phyloP scores from a whole-genome alignment of 1,139 yeast species.

The Groenewaldozyma auringiensis region DNA sequence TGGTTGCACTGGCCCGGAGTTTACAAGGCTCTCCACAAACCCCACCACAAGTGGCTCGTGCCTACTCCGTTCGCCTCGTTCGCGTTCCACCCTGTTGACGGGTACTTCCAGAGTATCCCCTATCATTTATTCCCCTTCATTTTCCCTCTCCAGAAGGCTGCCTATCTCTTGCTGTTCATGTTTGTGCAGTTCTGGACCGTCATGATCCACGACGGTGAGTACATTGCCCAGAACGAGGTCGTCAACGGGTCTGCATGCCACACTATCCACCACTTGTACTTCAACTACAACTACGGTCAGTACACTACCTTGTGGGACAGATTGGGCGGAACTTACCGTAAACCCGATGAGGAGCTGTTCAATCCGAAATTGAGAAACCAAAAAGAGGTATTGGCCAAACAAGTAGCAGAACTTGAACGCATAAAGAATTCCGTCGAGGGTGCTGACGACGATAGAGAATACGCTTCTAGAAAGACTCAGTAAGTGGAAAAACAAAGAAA shows the following conservation, averaged over 20 bases:
- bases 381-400: conserved; percentile 61
- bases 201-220: conserved; percentile 97
- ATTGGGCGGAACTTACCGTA: conserved; percentile 85
- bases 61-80: conserved; percentile 98
- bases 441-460: conserved; percentile 53
- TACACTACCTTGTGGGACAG: conserved; percentile 98
- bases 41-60: conserved; percentile 99
- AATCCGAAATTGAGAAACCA: conserved; percentile 54
- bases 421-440: conserved; percentile 79
- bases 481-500: no score
- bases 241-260: conserved; percentile 98
- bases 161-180: conserved; percentile 72
- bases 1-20: conserved; percentile 86
- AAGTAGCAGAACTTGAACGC: conserved; percentile 67
- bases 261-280: conserved; percentile 91
- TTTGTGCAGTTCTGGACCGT: conserved; percentile 97
- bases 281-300: conserved; percentile 96
- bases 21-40: conserved; percentile 83
- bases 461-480: conserved; percentile 28
- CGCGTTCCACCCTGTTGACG: conserved; percentile 98
- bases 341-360: conserved; percentile 82
- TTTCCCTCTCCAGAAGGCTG: conserved; percentile 85
- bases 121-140: conserved; percentile 86
- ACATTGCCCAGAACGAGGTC: conserved; percentile 84
- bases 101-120: conserved; percentile 85